These are phyloP conservation scores for Colletotrichum karsti DNA, from an alignment of 2,329 filamentous ascomycete genomes.

Conservation along the genomic window DNA sequence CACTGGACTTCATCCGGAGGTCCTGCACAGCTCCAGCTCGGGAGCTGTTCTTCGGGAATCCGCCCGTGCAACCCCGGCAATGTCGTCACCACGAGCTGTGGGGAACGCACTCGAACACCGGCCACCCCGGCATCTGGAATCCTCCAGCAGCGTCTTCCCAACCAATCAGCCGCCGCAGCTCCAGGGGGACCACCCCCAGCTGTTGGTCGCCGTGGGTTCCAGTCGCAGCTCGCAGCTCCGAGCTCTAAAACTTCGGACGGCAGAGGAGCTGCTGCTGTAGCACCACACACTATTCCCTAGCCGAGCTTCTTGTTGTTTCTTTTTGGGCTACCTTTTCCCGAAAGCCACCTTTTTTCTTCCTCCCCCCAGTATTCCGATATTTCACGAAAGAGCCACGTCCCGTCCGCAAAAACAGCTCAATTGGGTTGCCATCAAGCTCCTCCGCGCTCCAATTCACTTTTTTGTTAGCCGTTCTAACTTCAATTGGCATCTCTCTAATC, in stretches of 20 bases:
- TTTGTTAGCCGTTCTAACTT: background rate
- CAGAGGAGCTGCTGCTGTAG: background rate
- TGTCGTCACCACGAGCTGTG: constrained; percentile 25
- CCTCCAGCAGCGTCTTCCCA: constrained; percentile 7
- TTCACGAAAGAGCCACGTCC: background rate
- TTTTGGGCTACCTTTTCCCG: background rate
- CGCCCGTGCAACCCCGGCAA: constrained; percentile 1
- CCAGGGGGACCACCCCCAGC: constrained; percentile 1
- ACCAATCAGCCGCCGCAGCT: constrained; percentile 10
- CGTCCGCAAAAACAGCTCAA: background rate
- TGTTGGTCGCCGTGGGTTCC: background rate
- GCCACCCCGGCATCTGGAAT: constrained; percentile 16
- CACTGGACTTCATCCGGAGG: no score
- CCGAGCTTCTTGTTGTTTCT: constrained; percentile 8
- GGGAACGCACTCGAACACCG: background rate
- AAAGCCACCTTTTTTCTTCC: background rate
- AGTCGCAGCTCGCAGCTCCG: constrained; percentile 25
- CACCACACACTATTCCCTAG: background rate
- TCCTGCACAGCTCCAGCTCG: no score
- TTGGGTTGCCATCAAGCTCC: background rate
- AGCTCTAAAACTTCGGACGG: constrained; percentile 29
- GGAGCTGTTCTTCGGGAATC: background rate
- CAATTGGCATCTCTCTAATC: no score
- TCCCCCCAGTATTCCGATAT: background rate
- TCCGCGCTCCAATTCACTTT: background rate